A percentile compares a stretch with the other conserved stretches of the same genome.
Evolutionary conservation across 2,329 filamentous ascomycete species (phyloP).

Genomic region (Tothia fuscella): DNA sequence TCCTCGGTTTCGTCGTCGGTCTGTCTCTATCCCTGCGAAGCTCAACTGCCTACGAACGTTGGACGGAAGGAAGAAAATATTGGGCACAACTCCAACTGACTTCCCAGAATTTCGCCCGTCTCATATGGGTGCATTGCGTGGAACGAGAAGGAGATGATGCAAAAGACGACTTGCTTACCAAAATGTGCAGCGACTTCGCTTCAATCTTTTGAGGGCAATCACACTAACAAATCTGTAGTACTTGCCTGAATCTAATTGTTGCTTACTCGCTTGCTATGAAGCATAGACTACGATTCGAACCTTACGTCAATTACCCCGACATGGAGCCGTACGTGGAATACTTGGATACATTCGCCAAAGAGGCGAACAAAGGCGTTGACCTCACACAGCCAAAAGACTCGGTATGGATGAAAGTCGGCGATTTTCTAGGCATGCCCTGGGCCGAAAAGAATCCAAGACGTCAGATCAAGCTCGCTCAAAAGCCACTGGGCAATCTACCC

Average conservation of each 20-base stretch:
- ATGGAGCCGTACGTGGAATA: slow-evolving; percentile 57
- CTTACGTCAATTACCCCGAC: slow-evolving; percentile 65
- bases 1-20: slow-evolving; percentile 73
- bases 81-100: slow-evolving; percentile 47
- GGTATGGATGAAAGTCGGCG: slow-evolving; percentile 51
- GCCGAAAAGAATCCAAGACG: slow-evolving; percentile 69
- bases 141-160: slow-evolving; percentile 46
- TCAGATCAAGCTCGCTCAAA: slow-evolving; percentile 57
- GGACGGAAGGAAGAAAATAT: slow-evolving; percentile 47
- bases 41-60: slow-evolving; percentile 64
- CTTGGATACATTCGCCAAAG: slow-evolving; percentile 62
- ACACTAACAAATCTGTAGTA: slow-evolving; percentile 24
- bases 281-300: slow-evolving; percentile 74
- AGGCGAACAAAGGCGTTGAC: slow-evolving; percentile 34
- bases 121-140: slow-evolving; percentile 68
- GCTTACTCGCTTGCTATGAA: slow-evolving; percentile 69
- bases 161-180: slow-evolving; percentile 58
- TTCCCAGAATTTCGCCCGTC: slow-evolving; percentile 48
- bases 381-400: slow-evolving; percentile 21
- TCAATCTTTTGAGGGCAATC: not conserved
- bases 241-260: slow-evolving; percentile 64
- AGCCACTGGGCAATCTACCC: slow-evolving; percentile 70
- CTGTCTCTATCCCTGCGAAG: slow-evolving; percentile 66
- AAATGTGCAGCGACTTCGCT: slow-evolving; percentile 43
- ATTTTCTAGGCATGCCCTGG: slow-evolving; percentile 66